A percentile compares a stretch with the other conserved stretches of the same genome.
These are phyloP conservation scores for Fraxinus cuspidata DNA, from an alignment of 257 asterid species.

Conservation along the genomic window DNA sequence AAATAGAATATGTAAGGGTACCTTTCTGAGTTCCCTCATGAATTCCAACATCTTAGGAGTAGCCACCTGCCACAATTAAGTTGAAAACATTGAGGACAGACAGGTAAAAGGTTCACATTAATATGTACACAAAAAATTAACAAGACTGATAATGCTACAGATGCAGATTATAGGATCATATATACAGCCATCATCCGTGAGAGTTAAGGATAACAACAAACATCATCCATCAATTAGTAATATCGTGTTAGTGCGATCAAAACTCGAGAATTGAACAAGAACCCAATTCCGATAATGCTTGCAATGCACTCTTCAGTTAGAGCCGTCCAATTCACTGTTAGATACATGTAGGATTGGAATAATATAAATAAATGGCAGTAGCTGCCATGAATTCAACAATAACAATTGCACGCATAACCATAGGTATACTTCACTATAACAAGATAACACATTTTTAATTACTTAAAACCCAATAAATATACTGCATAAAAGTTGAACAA, in stretches of 20 bases:
- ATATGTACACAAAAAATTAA: not conserved
- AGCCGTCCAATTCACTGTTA: slow-evolving; percentile 2
- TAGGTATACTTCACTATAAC: not conserved
- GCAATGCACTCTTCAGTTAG: not conserved
- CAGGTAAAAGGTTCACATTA: not conserved
- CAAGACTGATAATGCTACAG: not conserved
- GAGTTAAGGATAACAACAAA: slow-evolving; percentile 2
- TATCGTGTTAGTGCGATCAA: not conserved
- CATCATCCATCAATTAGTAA: not conserved
- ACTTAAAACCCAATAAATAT: slow-evolving; percentile 1
- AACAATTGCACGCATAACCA: not conserved
- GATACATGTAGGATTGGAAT: not conserved
- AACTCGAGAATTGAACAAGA: not conserved
- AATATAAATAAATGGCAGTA: not conserved
- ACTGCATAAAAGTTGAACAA: not conserved
- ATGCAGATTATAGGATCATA: slow-evolving; percentile 1
- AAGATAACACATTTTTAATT: not conserved
- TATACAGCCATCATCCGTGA: not conserved
- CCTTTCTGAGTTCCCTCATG: slow-evolving; percentile 81
- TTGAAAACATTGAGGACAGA: slow-evolving; percentile 17
- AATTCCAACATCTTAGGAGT: slow-evolving; percentile 77
- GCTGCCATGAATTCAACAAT: not conserved
- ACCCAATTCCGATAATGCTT: slow-evolving; percentile 16
- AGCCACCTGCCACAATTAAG: slow-evolving; percentile 46
- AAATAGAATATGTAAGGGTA: slow-evolving; percentile 20